Evolutionary conservation across 23 red algal species (phyloP).

Genomic region (Gracilaria gracilis): DNA sequence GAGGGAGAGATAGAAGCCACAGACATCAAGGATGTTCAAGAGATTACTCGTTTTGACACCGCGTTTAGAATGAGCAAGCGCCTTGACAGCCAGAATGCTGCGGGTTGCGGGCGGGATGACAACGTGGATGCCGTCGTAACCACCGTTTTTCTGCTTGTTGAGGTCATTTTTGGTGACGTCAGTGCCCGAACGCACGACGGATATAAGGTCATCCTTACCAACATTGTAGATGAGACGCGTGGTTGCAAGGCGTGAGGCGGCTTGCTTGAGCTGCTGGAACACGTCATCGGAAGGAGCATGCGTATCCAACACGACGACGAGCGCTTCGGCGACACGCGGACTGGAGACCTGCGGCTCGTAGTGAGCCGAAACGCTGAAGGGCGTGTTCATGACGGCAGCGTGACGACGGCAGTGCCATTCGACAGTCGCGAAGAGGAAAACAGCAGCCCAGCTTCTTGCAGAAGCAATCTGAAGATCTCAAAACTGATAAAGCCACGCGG

Average conservation of each 20-base stretch:
- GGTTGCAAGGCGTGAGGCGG: conserved; percentile 45
- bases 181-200: conserved; percentile 39
- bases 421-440: too few relatives aligned
- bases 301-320: conserved; percentile 38
- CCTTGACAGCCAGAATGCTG: conserved; percentile 30
- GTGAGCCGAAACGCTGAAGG: background rate
- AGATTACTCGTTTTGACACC: conserved; percentile 16
- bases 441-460: too few relatives aligned
- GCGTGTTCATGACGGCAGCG: background rate
- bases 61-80: background rate
- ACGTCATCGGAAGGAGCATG: background rate
- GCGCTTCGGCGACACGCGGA: conserved; percentile 15
- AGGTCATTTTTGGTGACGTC: conserved; percentile 26
- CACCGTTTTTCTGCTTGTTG: conserved; percentile 3
- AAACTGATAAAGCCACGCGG: background rate
- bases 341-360: background rate
- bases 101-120: conserved; percentile 13
- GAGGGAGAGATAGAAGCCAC: conserved; percentile 9
- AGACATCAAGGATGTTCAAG: conserved; percentile 49
- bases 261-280: conserved; percentile 28
- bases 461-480: too few relatives aligned
- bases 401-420: too few relatives aligned
- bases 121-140: conserved; percentile 34
- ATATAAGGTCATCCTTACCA: conserved; percentile 39
- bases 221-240: conserved; percentile 49